Base-by-base conservation (phyloP, 2,329 filamentous ascomycete genomes). In the Cladophialophora chaetospira region DNA sequence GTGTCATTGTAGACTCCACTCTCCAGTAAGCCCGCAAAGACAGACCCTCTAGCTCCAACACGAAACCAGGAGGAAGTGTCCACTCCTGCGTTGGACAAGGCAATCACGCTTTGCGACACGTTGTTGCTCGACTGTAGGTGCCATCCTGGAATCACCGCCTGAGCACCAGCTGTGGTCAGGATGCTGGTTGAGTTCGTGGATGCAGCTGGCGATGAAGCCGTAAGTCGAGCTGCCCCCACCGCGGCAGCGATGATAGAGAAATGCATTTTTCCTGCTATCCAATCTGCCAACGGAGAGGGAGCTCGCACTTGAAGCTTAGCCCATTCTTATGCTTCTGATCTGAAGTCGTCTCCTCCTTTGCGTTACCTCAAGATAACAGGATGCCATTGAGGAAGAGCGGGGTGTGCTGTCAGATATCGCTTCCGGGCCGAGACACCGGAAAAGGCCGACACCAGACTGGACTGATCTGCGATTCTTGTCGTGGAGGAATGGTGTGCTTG, bases 21-120 rank as follows among this genome's bases (percentile, higher is more conserved):
- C 6, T 78, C 71, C n/a, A 86, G 66, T 2, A 86, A 70, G 25
- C 82, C 81, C 1, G 77, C 79, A 77, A 86, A 81, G 2, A 85
- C 70, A 0, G 83, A 85, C 56, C 76, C 80, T 11, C 75, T 75
- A 0, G 81, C 73, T 4, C 74, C 67, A 33, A 81, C 71, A 9
- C 76, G 75, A 61, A 82, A 70, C 83, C 83, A 86, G 44, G 72
- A 71, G 0, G 75, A 74, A 0, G 76, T 76, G 61, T 84, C 71
- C 4, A 75, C 59, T 0, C 77, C 76, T 0, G 75, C 67, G 13
- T 61, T 63, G 0, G 81, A 82, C 33, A 82, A 65, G 0, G 60
- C 58, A 3, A 66, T 57, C 10, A 79, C 62, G 51, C 78, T 67
- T 10, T 64, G 66, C 1, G 70, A 68, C 3, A 70, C 68, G 31